Conservation (phyloP, 192 early-diverging fungal species). For the Thamnidium elegans region DNA sequence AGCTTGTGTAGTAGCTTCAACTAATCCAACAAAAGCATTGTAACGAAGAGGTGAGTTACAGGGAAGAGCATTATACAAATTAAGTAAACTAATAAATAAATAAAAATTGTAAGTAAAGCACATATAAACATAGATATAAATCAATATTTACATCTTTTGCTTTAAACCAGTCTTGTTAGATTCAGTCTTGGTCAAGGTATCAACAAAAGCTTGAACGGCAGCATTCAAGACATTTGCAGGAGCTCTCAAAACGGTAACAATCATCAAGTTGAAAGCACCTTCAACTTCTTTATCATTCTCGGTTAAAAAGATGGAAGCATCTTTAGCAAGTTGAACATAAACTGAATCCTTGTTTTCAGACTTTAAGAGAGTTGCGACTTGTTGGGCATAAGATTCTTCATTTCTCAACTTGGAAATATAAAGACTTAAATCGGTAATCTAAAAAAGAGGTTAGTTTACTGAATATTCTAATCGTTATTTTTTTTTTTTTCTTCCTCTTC, state of each 20-base stretch:
- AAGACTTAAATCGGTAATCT: constrained; percentile 71
- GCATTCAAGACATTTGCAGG: constrained; percentile 40
- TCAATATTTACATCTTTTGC: constrained; percentile 56
- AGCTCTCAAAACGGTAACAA: constrained; percentile 58
- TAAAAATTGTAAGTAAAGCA: constrained; percentile 15
- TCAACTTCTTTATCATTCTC: constrained; percentile 64
- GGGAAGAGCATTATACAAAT: constrained; percentile 82
- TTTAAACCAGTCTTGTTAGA: constrained; percentile 49
- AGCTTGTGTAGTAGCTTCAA: constrained; percentile 67
- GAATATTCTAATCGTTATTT: too few relatives aligned
- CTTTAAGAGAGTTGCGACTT: constrained; percentile 50
- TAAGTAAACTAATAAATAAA: constrained; percentile 43
- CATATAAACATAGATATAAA: constrained; percentile 12
- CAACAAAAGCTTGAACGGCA: constrained; percentile 50
- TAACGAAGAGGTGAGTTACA: constrained; percentile 52
- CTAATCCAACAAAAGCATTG: constrained; percentile 70
- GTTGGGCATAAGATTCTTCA: constrained; percentile 49
- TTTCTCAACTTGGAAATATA: constrained; percentile 60
- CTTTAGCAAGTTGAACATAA: constrained; percentile 51
- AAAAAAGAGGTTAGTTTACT: background rate
- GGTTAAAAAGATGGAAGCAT: constrained; percentile 53
- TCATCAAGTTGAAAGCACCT: constrained; percentile 64
- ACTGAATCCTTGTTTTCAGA: constrained; percentile 60
- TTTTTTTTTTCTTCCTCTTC: too few relatives aligned
- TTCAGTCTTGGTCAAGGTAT: constrained; percentile 40